Evolutionary conservation across 106 monocot species (phyloP), one percentile per base, ranked within the genome.

Genomic region (Posidonia australis): DNA sequence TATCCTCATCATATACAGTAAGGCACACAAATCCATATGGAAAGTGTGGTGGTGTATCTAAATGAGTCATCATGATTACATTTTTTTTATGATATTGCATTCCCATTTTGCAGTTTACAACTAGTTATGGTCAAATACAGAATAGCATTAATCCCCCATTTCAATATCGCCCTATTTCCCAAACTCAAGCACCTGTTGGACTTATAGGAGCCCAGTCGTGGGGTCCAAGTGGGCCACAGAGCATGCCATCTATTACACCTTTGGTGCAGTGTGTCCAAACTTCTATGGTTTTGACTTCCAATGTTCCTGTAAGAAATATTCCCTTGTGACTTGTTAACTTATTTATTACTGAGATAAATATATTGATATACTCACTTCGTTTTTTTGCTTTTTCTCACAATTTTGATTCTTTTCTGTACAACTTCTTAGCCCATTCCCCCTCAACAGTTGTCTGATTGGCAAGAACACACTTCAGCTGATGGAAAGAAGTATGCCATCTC

Each of bases 401-500:
- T 45, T 10, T 51, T 22, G 66, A n/a, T 53, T 36, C 36, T 36
- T 36, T 7, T 7, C 36, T 7, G 7, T 2, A 36, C 7, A 21
- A 13, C 1, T 53, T 66, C 29, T 21, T 81, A 86, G 53, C 46
- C 74, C 53, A 74, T 25, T 46, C 21, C 69, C 27, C 43, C 22
- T 26, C 82, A 87, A 57, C 69, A 60, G 14, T 65, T 80, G 19
- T 88, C 83, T 57, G 96, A 98, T 69, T 98, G 96, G 96, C 80
- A 84, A 79, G 96, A 90, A 64, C 90, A 90, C 74, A 78, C 77
- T 54, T 54, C 90, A 65, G 74, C 74, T 68, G 90, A 98, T 87
- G 96, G 96, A 63, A 98, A 87, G 77, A 87, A 81, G 96, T 98
- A 48, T 46, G 13, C 0, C 26, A 46, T 28, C 25, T 51, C 12